Percentiles rank a stretch among this genome's conserved stretches.
Evolutionary conservation across 208 protist species (phyloP).

Genomic region (Leishmania tropica): DNA sequence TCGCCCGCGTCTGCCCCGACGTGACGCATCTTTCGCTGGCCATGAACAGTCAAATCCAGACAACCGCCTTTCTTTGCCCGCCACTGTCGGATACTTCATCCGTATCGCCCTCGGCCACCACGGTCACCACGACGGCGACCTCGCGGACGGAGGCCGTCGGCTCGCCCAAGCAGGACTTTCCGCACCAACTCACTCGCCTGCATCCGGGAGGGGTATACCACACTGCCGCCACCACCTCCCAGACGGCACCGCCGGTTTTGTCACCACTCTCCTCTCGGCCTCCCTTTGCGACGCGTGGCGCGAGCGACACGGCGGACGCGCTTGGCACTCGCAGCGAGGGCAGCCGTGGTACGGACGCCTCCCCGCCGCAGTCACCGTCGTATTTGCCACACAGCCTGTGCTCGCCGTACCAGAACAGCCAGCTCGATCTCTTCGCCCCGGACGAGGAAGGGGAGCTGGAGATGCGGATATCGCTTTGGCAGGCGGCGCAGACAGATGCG

Average conservation of each 20-base stretch:
- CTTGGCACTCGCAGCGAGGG: not conserved
- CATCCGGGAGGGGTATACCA: not conserved
- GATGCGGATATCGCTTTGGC: constrained; percentile 32
- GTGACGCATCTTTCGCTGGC: constrained; percentile 54
- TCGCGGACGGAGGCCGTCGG: not conserved
- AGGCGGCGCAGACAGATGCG: constrained; percentile 29
- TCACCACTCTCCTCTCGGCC: not conserved
- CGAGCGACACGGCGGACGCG: not conserved
- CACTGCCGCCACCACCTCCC: not conserved
- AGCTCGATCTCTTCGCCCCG: constrained; percentile 38
- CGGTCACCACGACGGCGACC: constrained; percentile 3
- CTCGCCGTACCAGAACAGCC: constrained; percentile 12
- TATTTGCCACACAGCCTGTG: not conserved
- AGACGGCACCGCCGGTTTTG: not conserved
- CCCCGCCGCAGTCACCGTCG: not conserved
- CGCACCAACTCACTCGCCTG: not conserved
- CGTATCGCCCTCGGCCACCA: constrained; percentile 11
- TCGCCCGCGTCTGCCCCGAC: constrained; percentile 44
- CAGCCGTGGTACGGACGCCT: not conserved
- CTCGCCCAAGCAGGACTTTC: no score
- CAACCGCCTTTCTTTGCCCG: constrained; percentile 50
- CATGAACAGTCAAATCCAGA: constrained; percentile 47
- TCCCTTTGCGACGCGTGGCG: not conserved
- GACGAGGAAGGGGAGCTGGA: constrained; percentile 35
- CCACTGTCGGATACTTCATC: constrained; percentile 32